Conservation (phyloP, 2,329 filamentous ascomycete genomes). For the Tolypocladium cylindrosporum region DNA sequence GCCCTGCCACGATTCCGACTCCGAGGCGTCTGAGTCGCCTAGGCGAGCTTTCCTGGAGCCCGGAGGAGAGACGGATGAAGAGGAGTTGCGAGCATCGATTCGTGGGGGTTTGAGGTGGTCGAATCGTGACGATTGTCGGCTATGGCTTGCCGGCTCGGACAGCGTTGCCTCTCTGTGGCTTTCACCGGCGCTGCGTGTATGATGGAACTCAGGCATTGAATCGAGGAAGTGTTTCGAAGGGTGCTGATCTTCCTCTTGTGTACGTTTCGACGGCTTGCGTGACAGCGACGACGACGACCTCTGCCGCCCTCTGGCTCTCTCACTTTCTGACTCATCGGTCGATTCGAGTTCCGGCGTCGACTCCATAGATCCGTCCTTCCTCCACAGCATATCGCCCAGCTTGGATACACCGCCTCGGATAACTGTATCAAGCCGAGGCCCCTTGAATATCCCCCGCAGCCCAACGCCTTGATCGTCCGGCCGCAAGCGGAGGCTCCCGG, state of each 20-base stretch:
- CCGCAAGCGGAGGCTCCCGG: constrained; percentile 36
- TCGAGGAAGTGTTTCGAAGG: constrained; percentile 38
- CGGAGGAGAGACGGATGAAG: constrained; percentile 26
- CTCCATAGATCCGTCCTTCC: constrained; percentile 32
- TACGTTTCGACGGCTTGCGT: constrained; percentile 20
- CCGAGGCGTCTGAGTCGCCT: constrained; percentile 25
- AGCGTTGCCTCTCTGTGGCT: constrained; percentile 9
- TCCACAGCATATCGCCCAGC: constrained; percentile 47
- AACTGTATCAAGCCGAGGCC: constrained; percentile 61
- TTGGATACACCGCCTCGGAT: constrained; percentile 51
- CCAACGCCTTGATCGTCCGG: constrained; percentile 20
- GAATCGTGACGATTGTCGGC: constrained; percentile 32
- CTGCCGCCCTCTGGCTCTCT: constrained; percentile 28
- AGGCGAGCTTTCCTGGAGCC: constrained; percentile 7
- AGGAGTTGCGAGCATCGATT: constrained; percentile 35
- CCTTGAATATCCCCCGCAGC: constrained; percentile 64
- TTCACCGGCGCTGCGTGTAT: constrained; percentile 9
- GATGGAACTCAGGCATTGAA: constrained; percentile 39
- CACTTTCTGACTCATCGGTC: constrained; percentile 39
- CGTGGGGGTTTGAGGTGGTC: constrained; percentile 38
- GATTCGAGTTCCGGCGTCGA: constrained; percentile 27
- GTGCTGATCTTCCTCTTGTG: constrained; percentile 18
- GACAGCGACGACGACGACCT: constrained; percentile 25
- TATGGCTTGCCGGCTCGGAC: constrained; percentile 7
- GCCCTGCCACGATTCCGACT: constrained; percentile 24